Evolutionary conservation across 805 yeast species (phyloP).

Genomic region (Pichia ethanolica): DNA sequence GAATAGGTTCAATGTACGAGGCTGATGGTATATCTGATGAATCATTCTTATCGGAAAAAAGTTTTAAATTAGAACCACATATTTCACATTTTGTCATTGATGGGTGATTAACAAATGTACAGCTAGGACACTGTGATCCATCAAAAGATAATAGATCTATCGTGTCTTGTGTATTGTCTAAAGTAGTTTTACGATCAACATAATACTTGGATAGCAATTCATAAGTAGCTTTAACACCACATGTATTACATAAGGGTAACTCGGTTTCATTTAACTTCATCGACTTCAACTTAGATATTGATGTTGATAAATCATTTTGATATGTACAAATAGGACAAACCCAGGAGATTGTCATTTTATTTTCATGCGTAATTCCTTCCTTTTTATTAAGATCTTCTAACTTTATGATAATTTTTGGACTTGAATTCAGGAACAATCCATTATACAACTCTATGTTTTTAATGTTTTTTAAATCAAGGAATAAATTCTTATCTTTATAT

Average conservation of each 20-base stretch:
- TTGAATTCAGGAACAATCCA: conserved; percentile 58
- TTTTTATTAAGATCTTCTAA: conserved; percentile 5
- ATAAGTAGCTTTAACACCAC: conserved; percentile 49
- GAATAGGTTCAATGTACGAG: too few species aligned
- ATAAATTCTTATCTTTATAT: conserved; percentile 1
- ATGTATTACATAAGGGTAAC: conserved; percentile 46
- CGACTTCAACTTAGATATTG: conserved; percentile 6
- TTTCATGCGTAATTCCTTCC: neutral
- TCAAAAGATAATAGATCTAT: conserved; percentile 20
- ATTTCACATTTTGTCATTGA: conserved; percentile 74
- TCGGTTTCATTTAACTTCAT: conserved; percentile 8
- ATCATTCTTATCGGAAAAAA: neutral
- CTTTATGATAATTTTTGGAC: conserved; percentile 58
- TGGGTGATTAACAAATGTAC: conserved; percentile 75
- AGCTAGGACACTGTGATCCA: conserved; percentile 38
- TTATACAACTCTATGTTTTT: conserved; percentile 24
- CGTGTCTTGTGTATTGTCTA: neutral
- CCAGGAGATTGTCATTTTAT: conserved; percentile 48
- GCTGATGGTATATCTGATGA: neutral
- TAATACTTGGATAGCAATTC: conserved; percentile 9
- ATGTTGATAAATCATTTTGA: conserved; percentile 39
- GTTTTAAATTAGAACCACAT: conserved; percentile 57
- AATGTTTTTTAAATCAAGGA: conserved; percentile 16
- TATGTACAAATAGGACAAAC: conserved; percentile 84
- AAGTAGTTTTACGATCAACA: neutral